Conservation (phyloP, 139 green algal genomes). For the Chlorella sp. region DNA sequence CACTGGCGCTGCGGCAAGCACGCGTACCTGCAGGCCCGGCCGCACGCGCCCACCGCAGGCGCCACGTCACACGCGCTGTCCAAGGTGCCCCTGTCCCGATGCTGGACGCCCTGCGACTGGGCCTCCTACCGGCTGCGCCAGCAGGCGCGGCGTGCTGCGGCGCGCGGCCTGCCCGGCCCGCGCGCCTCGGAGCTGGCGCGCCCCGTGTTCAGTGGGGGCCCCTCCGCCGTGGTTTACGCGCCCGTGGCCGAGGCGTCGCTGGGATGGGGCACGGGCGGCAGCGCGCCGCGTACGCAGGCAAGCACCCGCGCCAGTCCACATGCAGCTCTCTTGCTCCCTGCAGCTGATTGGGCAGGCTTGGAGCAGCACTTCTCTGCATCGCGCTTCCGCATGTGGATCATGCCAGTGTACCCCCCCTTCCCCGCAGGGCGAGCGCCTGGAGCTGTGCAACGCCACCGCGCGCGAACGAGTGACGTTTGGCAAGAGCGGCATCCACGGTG, state of each 20-base stretch:
- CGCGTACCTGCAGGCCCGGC: conserved; percentile 68
- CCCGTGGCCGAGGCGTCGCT: conserved; percentile 15
- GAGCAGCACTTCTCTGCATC: too few relatives aligned
- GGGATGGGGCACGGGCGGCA: too few relatives aligned
- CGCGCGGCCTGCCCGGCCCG: too few relatives aligned
- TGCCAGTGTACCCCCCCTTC: too few relatives aligned
- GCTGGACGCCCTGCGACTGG: conserved; percentile 52
- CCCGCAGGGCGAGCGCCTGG: conserved; percentile 53
- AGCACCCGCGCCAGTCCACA: too few relatives aligned
- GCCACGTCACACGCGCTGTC: conserved; percentile 17
- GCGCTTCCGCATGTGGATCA: not conserved
- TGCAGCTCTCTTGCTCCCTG: too few relatives aligned
- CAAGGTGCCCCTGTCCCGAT: conserved; percentile 41
- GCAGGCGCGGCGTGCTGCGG: conserved; percentile 2
- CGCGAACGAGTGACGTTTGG: conserved; percentile 75
- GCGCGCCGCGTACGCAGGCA: too few relatives aligned
- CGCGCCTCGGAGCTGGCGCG: too few relatives aligned
- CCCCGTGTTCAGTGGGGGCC: not conserved
- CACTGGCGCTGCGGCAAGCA: conserved; percentile 60
- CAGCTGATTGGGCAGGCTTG: too few relatives aligned
- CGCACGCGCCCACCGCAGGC: conserved; percentile 51
- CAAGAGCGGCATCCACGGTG: conserved; percentile 89
- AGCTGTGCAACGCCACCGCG: conserved; percentile 53
- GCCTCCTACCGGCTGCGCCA: conserved; percentile 24
- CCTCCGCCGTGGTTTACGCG: not conserved